These are phyloP conservation scores for Phytophthora melonis DNA, from an alignment of 352 stramenopile genomes.

Conservation along the genomic window DNA sequence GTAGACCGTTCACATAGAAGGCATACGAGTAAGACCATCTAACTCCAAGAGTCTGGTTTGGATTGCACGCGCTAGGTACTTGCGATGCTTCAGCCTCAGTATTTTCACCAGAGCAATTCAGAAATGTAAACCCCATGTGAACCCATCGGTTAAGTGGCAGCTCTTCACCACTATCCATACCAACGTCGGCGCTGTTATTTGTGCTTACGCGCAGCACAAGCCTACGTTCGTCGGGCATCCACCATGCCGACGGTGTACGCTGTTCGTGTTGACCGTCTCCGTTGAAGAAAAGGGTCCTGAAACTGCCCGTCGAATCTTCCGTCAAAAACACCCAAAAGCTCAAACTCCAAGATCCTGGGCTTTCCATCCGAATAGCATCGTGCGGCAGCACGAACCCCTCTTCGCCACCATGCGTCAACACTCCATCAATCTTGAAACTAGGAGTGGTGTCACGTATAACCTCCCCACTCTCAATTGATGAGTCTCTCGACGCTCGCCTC, in stretches of 20 bases:
- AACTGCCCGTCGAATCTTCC: slow-evolving; percentile 61
- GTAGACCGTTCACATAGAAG: slow-evolving; percentile 67
- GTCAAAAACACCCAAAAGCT: slow-evolving; percentile 75
- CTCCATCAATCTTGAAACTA: slow-evolving; percentile 51
- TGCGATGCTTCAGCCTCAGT: neutral
- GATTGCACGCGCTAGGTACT: slow-evolving; percentile 16
- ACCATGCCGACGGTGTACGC: slow-evolving; percentile 86
- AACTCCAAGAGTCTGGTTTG: neutral
- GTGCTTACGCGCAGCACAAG: slow-evolving; percentile 83
- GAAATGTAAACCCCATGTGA: slow-evolving; percentile 78
- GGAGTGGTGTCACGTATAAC: slow-evolving; percentile 25
- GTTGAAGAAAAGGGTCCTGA: slow-evolving; percentile 87
- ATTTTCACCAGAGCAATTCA: slow-evolving; percentile 53
- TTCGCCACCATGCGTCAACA: slow-evolving; percentile 57
- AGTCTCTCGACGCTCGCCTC: neutral
- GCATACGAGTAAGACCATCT: slow-evolving; percentile 57
- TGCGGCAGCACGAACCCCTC: slow-evolving; percentile 61
- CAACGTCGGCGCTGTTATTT: slow-evolving; percentile 57
- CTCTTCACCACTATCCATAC: slow-evolving; percentile 52
- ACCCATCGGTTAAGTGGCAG: slow-evolving; percentile 69
- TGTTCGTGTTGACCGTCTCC: slow-evolving; percentile 66
- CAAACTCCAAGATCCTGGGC: slow-evolving; percentile 63
- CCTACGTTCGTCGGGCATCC: slow-evolving; percentile 67
- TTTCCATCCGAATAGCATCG: slow-evolving; percentile 43
- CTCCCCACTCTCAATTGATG: neutral